Base-by-base conservation (phyloP, 148 eudicot genomes). In the Rhododendron vialii region DNA sequence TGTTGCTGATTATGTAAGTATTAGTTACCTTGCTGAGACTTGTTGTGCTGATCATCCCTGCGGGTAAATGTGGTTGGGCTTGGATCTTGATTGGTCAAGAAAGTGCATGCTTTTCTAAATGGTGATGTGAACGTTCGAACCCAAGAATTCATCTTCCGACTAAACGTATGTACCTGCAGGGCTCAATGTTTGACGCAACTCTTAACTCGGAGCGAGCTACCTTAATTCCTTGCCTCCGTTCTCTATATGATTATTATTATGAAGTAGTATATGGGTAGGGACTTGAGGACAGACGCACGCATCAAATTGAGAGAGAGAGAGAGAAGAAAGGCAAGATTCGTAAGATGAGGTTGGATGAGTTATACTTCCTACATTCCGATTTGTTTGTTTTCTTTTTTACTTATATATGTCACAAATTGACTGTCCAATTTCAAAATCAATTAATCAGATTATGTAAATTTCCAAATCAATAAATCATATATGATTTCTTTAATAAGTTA, bases 21-120 rank as follows among this genome's bases (percentile, higher is more conserved):
- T 53, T 14, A 53, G 53, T 35, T 88, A 91, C 92, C 93, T 92
- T 87, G 92, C 80, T 51, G 82, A 22, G 28, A 24, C 69, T 63
- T 93, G 85, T 90, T 88, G 74, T 87, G 20, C 12, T 20, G 28
- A 12, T 6, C 71, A 63, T 53, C 0, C 82, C 89, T 85, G 82
- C 81, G 48, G 55, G 61, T 28, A 12, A 28, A 12, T 69, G 75
- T 69, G 75, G 33, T 69, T 69, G 75, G 30, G 33, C 75, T 69
- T 69, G 75, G 55, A 75, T 80, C 88, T 18, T 92, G 94, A 48
- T 94, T 89, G 61, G 89, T 92, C 90, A 95, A 91, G 86, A 93
- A 92, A 73, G 96, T 94, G 59, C 94, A 87, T 86, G 96, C 95
- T 87, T 95, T 95, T 86, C 88, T 91, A 91, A 95, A 94, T 18